Base-by-base conservation (phyloP, 1,284 basidiomycete species). In the Pseudozyma tsukubaensis region DNA sequence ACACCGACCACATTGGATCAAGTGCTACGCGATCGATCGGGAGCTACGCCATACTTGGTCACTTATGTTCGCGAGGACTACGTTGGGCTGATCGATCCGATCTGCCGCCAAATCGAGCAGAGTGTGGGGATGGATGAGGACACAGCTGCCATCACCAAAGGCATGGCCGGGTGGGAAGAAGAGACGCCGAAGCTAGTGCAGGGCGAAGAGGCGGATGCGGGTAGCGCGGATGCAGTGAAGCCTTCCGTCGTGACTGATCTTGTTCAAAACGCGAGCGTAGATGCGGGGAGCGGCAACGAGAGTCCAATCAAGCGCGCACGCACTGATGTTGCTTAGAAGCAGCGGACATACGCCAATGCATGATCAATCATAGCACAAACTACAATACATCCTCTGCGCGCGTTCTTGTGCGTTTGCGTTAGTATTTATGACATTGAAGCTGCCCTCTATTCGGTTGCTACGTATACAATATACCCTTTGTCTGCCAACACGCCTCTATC, bases 11-110 rank as follows among this genome's bases (percentile, higher is more conserved):
- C 61, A 12, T 39, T 64, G 36, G 56, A 59, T 16, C 78, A 83
- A 44, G 82, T 81, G 34, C 47, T 79, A 48, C 55, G 67, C 29
- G 81, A 84, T 44, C 59, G 77, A n/a, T 74, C 75, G 13, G 79
- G 82, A 7, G 82, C 82, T 0, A 84, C 81, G 47, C 80, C 82
- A 14, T 84, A 84, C 50, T 60, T 84, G 50, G 76, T 84, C n/a
- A 77, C 76, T 18, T 84, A 79, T 45, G 81, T 84, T 16, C 72
- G 82, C 29, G 48, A 72, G 45, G 69, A 77, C 18, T 47, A 58
- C 14, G 44, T 59, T n/a, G 32, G 39, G 0, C 37, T 80, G 48
- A 63, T 80, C 18, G 71, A 76, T 32, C 69, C 73, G 7, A 71
- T 76, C 14, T 67, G 72, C 37, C 52, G 72, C 9, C 9, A 34